Base-by-base conservation (phyloP, 495 filamentous ascomycete genomes). In the Penicillium robsamsonii region DNA sequence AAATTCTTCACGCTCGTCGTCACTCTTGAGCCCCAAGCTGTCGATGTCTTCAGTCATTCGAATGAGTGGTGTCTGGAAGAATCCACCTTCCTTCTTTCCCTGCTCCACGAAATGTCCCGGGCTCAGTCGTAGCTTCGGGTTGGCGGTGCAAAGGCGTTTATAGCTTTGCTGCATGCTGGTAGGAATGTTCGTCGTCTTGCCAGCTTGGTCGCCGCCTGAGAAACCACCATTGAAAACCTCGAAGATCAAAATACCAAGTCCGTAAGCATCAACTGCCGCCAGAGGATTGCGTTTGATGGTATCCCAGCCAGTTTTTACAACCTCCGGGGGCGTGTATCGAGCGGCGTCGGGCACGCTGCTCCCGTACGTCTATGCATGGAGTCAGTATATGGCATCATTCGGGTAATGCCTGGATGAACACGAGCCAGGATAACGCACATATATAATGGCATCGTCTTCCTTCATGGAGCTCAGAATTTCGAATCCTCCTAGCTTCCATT, bases 401-500 rank as follows among this genome's bases (percentile, higher is more conserved):
- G 1, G 6, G n/a, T 11, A 2, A 5, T 40, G 18, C 1, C 17
- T 29, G 4, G 8, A 9, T 7, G 20, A 8, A 11, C 12, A 15
- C 4, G 17, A 31, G 5, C 29, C 9, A 9, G 15, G 11, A n/a
- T 7, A n/a, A 75, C 87, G 58, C 63, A 93, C 90, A 70, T 96
- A 96, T 63, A 97, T 92, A 40, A 96, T 79, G 8, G 90, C 88
- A 49, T 96, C 88, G 53, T 97, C 92, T 35, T 97, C 94, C 67
- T 96, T 96, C 72, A 96, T 87, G 20, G 89, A 96, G 72, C 93
- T 97, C 37, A 97, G 69, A 10, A 96, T 81, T 59, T 98, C 95
- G 54, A 97, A 94, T 9, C 94, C 94, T 4, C 89, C 91, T 3
- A 98, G 74, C 69, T 94, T 97, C 94, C 94, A 98, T 69, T 97